Conservation (phyloP, 805 yeast genomes). For the Maudiozyma serrabonitensis region DNA sequence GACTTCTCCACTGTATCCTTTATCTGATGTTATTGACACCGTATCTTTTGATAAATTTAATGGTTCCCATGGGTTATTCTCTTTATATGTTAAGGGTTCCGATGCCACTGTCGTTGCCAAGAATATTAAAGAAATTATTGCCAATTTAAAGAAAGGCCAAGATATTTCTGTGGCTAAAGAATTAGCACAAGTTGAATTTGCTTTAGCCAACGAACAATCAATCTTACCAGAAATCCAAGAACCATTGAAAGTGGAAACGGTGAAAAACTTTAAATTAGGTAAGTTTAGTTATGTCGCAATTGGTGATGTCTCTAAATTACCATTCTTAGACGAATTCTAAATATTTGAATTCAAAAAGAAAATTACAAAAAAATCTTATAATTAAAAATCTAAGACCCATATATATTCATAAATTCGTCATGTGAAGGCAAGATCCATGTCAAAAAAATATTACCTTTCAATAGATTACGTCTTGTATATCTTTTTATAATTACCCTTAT, state of each 20-base stretch:
- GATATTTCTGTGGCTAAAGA: conserved; percentile 52
- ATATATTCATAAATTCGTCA: neutral
- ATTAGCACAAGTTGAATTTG: conserved; percentile 37
- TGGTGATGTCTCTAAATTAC: conserved; percentile 80
- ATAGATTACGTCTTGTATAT: neutral
- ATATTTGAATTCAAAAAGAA: neutral
- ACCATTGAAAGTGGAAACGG: conserved; percentile 31
- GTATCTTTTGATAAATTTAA: conserved; percentile 57
- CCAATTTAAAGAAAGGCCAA: conserved; percentile 41
- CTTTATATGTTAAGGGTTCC: conserved; percentile 52
- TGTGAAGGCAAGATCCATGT: no score
- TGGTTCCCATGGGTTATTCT: conserved; percentile 76
- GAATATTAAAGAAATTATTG: conserved; percentile 52
- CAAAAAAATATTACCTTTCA: no score
- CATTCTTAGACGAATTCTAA: conserved; percentile 82
- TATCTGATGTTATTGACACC: conserved; percentile 42
- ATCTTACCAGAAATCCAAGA: neutral
- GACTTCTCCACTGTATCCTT: conserved; percentile 47
- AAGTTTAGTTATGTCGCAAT: conserved; percentile 80
- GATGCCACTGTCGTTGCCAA: conserved; percentile 49
- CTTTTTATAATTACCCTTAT: neutral
- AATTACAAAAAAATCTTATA: neutral
- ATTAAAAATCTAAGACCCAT: neutral
- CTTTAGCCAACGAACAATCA: conserved; percentile 34
- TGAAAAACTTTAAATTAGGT: conserved; percentile 39